Base-by-base conservation (phyloP, 2,329 filamentous ascomycete genomes). In the Cryphonectria carpinicola region DNA sequence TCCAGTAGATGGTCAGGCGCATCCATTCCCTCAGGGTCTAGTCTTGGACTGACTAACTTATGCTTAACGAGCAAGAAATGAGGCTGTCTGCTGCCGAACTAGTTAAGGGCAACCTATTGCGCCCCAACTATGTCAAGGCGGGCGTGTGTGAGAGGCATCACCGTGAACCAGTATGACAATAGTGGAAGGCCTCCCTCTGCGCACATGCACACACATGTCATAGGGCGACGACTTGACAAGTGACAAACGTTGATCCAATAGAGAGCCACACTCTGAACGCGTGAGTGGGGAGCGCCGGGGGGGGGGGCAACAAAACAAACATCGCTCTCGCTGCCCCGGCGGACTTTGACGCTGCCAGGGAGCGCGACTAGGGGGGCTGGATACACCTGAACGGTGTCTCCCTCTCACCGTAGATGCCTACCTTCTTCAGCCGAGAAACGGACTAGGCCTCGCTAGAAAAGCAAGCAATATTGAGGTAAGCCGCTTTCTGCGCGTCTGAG, bases 31-130 rank as follows among this genome's bases (percentile, higher is more conserved):
- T 52, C 25, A 65, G 25, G 41, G 61, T 22, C 61, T 63, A 19
- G 41, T 62, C 60, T n/a, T 39, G 25, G 41, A 4, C 63, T 65
- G 63, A 37, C 41, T 64, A 43, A 43, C 37, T 46, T 49, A 35
- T 65, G 41, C 43, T 65, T 52, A 49, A 49, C 35, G 28, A n/a
- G 32, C 19, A 64, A 41, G 25, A 49, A 52, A 19, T 35, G 43
- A 65, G 63, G 63, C 43, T 14, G 41, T 14, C 17, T 10, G 17
- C 39, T 46, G 39, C 37, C 14, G n/a, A n/a, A n/a, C 35, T 62
- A 17, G 2, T 7, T 19, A 25, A 41, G 35, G 19, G 11, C 37
- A 39, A 28, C 19, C 13, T 43, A n/a, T 28, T 46, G 22, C 37
- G 25, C 60, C 35, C 60, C 1, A 35, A 17, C 5, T 35, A 10